phyloP scores from a whole-genome alignment of 129 eudicot genomes.

The Dittrichia graveolens region DNA sequence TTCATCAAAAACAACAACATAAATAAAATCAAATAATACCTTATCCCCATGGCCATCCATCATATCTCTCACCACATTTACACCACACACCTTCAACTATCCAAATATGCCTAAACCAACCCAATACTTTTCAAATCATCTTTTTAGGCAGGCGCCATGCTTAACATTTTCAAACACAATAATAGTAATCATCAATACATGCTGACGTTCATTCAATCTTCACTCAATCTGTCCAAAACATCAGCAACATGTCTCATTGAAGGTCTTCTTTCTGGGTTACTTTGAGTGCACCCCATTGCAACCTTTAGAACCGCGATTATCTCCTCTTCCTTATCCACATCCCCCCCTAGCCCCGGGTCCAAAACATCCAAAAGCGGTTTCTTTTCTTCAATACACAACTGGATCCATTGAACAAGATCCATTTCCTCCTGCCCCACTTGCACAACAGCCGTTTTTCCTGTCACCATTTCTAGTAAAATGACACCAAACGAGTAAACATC shows the following conservation, averaged over 20 bases:
- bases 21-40: constrained; percentile 3
- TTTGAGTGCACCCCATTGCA: constrained; percentile 85
- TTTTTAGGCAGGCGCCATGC: not conserved
- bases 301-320: constrained; percentile 79
- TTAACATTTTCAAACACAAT: constrained; percentile 5
- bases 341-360: constrained; percentile 65
- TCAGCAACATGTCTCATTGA: constrained; percentile 85
- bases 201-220: constrained; percentile 29
- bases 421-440: constrained; percentile 77
- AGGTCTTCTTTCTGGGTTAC: constrained; percentile 83
- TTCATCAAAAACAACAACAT: constrained; percentile 18
- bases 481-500: constrained; percentile 90
- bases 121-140: constrained; percentile 24
- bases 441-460: constrained; percentile 66
- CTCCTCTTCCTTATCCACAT: constrained; percentile 86
- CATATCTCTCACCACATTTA: constrained; percentile 32
- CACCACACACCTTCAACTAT: constrained; percentile 36
- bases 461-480: constrained; percentile 77
- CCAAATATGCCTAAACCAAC: constrained; percentile 24
- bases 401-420: constrained; percentile 85
- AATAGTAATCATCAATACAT: not conserved
- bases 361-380: constrained; percentile 85
- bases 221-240: constrained; percentile 60
- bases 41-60: not conserved
- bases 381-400: constrained; percentile 88